Conservation (phyloP, 768 basidiomycete genomes). For the Rhizopogon roseolus region DNA sequence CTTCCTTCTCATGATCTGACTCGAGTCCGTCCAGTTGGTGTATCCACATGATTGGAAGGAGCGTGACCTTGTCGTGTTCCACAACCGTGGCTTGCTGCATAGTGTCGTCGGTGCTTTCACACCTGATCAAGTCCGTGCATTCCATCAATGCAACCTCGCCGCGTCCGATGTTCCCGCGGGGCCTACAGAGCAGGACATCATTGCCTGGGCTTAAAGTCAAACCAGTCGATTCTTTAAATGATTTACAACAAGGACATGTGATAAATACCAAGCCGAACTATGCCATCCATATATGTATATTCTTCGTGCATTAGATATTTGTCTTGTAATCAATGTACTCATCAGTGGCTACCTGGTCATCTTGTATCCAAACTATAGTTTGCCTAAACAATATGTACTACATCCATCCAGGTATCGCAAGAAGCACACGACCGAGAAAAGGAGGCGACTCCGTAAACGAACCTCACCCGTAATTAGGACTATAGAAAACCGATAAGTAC, state of each 20-base stretch:
- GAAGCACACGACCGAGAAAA: slow-evolving; percentile 25
- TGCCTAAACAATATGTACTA: slow-evolving; percentile 30
- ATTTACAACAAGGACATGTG: not conserved
- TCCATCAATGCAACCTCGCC: slow-evolving; percentile 58
- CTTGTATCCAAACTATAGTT: slow-evolving; percentile 1
- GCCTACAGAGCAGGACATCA: slow-evolving; percentile 40
- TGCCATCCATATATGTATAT: not conserved
- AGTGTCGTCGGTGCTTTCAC: slow-evolving; percentile 63
- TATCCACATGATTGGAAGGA: slow-evolving; percentile 88
- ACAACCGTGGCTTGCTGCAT: slow-evolving; percentile 68
- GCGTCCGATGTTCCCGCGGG: slow-evolving; percentile 45
- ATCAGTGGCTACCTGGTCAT: not conserved
- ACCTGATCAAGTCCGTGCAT: slow-evolving; percentile 41
- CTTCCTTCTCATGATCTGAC: not conserved
- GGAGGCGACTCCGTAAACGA: slow-evolving; percentile 9
- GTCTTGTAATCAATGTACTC: not conserved
- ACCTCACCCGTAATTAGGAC: slow-evolving; percentile 18
- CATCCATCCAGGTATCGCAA: slow-evolving; percentile 34
- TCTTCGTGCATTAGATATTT: not conserved
- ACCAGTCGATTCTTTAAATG: not conserved
- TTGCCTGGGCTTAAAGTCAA: slow-evolving; percentile 32
- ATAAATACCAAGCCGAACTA: not conserved
- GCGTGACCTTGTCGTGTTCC: slow-evolving; percentile 63
- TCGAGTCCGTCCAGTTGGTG: slow-evolving; percentile 45
- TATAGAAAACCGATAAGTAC: slow-evolving; percentile 15